Conservation (phyloP, 371 early-diverging fungal species). For the Mortierella sp. region DNA sequence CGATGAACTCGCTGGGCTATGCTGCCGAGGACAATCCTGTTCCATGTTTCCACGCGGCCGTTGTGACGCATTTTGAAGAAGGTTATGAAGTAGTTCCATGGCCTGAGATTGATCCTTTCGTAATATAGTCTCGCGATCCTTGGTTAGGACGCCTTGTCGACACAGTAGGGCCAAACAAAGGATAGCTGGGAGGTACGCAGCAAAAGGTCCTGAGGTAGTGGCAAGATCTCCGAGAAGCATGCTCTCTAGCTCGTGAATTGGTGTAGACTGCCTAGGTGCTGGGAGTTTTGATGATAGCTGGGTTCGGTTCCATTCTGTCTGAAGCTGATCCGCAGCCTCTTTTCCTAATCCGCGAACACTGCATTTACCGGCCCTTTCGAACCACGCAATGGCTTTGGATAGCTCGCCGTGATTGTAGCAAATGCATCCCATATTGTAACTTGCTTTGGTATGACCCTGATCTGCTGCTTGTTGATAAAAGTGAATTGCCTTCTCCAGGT, state of each 20-base stretch:
- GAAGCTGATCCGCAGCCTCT: not conserved
- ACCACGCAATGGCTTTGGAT: conserved; percentile 43
- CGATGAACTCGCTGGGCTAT: not conserved
- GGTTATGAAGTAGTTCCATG: conserved; percentile 13
- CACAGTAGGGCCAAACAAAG: conserved; percentile 35
- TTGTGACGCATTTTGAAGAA: conserved; percentile 15
- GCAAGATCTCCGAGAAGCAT: conserved; percentile 14
- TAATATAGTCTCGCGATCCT: conserved; percentile 19
- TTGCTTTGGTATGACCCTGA: conserved; percentile 47
- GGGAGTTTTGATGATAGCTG: conserved; percentile 8
- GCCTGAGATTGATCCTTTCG: conserved; percentile 25
- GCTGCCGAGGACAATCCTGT: not conserved
- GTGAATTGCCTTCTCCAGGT: conserved; percentile 27
- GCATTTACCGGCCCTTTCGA: conserved; percentile 40
- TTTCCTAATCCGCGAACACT: conserved; percentile 16
- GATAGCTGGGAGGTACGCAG: conserved; percentile 38
- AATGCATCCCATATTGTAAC: conserved; percentile 43
- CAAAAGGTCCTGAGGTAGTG: conserved; percentile 22
- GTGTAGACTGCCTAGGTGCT: conserved; percentile 9
- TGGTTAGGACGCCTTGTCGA: conserved; percentile 35
- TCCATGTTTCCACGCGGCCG: conserved; percentile 1
- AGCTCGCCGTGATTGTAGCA: conserved; percentile 39
- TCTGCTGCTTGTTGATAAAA: conserved; percentile 49
- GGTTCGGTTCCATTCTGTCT: not conserved
- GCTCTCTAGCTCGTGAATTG: conserved; percentile 26